A percentile compares a stretch with the other conserved stretches of the same genome.
Evolutionary conservation across 139 green algal species (phyloP).

Genomic region (Desmodesmus armatus): DNA sequence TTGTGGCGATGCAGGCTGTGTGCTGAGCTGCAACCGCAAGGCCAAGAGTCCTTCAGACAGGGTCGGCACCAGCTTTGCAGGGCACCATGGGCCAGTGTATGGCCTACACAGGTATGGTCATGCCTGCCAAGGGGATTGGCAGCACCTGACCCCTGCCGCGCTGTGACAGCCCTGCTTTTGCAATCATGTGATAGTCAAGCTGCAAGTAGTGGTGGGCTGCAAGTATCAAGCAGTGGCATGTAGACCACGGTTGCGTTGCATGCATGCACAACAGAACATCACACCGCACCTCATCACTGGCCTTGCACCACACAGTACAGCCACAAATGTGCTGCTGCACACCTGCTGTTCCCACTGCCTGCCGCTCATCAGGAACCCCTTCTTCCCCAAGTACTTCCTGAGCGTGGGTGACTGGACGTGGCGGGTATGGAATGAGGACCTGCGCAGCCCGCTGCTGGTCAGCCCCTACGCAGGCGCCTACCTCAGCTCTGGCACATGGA

Average conservation of each 20-base stretch:
- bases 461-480: conserved; percentile 85
- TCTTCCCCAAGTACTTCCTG: conserved; percentile 95
- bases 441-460: conserved; percentile 89
- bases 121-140: too few species aligned
- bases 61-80: conserved; percentile 79
- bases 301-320: too few species aligned
- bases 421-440: conserved; percentile 93
- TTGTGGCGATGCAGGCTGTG: too few species aligned
- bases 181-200: too few species aligned
- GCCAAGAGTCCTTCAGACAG: conserved; percentile 92
- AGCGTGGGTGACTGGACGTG: conserved; percentile 92
- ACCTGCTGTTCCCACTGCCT: not conserved
- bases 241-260: too few species aligned
- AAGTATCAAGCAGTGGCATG: too few species aligned
- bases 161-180: too few species aligned
- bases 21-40: conserved; percentile 91
- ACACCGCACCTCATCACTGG: too few species aligned
- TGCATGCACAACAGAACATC: too few species aligned
- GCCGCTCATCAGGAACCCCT: conserved; percentile 88
- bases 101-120: conserved; percentile 67
- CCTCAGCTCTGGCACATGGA: conserved; percentile 86
- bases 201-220: too few species aligned
- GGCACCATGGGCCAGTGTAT: conserved; percentile 90
- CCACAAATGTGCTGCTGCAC: not conserved
- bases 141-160: too few species aligned